Evolutionary conservation across 306 rosid genomes (phyloP), one percentile per base, ranked within the genome.

Genomic region (Argentina anserina): DNA sequence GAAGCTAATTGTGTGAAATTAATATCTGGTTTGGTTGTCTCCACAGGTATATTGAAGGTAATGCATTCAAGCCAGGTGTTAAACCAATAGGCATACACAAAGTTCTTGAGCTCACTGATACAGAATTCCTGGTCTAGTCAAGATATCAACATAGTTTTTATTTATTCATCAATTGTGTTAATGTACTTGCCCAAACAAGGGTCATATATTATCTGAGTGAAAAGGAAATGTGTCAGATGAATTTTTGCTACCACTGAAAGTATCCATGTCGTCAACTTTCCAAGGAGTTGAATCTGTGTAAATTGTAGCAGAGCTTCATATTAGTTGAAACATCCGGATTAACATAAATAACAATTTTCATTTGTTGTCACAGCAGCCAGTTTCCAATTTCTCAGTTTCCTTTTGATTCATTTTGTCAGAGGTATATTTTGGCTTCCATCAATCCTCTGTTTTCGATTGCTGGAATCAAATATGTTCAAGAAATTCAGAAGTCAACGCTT

Each of bases 101-200:
- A 83, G 92, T 87, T 83, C 97, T 95, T 58, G 99, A 91, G 81
- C 93, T 95, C 84, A 88, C 97, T 56, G 97, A 95, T 52, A 4
- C 91, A 2, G 99, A 95, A 61, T 91, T 94, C 85, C 86, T 92
- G 17, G 97, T 90, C 67, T 95, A 89, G 84, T 68, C 74, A 25
- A 76, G 73, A 65, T 47, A 41, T 62, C 81, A 41, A 40, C 13
- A 64, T 72, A 45, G 65, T 75, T 67, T 61, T 68, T 69, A 40
- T 65, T 63, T 70, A 39, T 69, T 65, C 75, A 69, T 56, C 67
- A 87, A 26, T 72, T 73, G 69, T 79, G 86, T 75, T 73, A 36
- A 36, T 4, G 41, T 56, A 58, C 55, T 21, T 21, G n/a, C 42
- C 75, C 56, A 58, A 71, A 71, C 39, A 69, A 69, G 78, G 80